Evolutionary conservation across 495 filamentous ascomycete genomes (phyloP).

Genomic region (Neurospora terricola): DNA sequence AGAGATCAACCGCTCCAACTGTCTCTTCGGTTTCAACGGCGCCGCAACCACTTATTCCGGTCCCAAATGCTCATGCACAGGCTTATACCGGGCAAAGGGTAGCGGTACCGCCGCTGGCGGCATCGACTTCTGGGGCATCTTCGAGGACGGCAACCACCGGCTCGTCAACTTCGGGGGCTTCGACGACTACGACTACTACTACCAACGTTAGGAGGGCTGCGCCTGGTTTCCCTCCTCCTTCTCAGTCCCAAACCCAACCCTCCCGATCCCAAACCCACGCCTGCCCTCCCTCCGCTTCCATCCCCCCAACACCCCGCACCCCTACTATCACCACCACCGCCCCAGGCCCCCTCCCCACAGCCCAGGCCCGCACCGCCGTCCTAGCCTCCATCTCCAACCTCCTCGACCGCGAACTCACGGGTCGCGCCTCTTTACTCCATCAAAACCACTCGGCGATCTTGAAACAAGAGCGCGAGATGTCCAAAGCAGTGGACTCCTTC

Average conservation of each 20-base stretch:
- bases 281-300: not conserved
- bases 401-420: conserved; percentile 58
- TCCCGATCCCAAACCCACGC: not conserved
- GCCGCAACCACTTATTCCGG: not conserved
- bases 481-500: conserved; percentile 53
- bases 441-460: conserved; percentile 57
- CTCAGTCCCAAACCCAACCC: not conserved
- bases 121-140: not conserved
- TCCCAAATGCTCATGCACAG: not conserved
- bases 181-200: not conserved
- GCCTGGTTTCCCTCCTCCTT: not conserved
- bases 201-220: not conserved
- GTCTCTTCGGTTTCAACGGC: not conserved
- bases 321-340: conserved; percentile 2
- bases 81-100: not conserved
- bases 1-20: not conserved
- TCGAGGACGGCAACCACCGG: not conserved
- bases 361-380: conserved; percentile 66
- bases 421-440: conserved; percentile 68
- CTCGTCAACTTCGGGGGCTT: not conserved
- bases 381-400: conserved; percentile 69
- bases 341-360: conserved; percentile 17
- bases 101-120: not conserved
- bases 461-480: conserved; percentile 63
- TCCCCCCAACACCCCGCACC: not conserved